Percentiles rank a stretch among this genome's conserved stretches.
Conservation (phyloP, 2,329 filamentous ascomycete species). For the Colletotrichum neosansevieriae region DNA sequence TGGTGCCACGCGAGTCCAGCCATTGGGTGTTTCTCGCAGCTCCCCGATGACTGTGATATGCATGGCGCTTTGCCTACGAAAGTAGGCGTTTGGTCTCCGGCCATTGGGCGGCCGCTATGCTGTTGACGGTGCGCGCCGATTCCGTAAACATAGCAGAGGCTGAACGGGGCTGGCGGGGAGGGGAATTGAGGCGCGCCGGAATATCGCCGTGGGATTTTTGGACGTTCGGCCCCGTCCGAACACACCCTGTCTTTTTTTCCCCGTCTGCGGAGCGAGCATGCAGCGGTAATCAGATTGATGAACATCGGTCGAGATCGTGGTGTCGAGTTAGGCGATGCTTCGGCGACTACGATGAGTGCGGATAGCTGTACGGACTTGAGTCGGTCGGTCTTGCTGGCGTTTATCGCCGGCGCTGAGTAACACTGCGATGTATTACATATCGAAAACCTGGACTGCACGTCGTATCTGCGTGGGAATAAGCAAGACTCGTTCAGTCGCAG, state of each 20-base stretch:
- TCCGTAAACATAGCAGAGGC: not conserved
- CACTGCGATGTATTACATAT: not conserved
- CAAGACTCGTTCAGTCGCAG: too few relatives aligned
- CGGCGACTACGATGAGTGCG: too few relatives aligned
- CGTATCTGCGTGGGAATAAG: not conserved
- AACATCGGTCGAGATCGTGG: not conserved
- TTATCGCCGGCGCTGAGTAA: not conserved
- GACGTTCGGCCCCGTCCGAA: conserved; percentile 20
- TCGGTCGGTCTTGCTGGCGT: not conserved
- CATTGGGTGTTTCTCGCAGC: too few relatives aligned
- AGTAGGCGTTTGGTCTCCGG: too few relatives aligned
- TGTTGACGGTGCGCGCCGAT: too few relatives aligned
- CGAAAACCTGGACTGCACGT: not conserved
- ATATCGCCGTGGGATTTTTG: conserved; percentile 12
- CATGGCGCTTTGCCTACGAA: not conserved
- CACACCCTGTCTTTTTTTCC: not conserved
- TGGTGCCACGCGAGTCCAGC: conserved; percentile 1
- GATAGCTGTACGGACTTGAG: not conserved
- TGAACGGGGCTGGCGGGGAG: not conserved
- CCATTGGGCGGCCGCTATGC: too few relatives aligned
- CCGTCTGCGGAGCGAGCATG: not conserved
- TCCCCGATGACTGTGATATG: conserved; percentile 4
- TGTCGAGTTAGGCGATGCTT: too few relatives aligned
- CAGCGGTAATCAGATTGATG: not conserved
- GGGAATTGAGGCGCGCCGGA: conserved; percentile 13